Percentiles rank a stretch among this genome's conserved stretches.
Conservation (phyloP, 768 basidiomycete genomes). For the Lyophyllum decastes region DNA sequence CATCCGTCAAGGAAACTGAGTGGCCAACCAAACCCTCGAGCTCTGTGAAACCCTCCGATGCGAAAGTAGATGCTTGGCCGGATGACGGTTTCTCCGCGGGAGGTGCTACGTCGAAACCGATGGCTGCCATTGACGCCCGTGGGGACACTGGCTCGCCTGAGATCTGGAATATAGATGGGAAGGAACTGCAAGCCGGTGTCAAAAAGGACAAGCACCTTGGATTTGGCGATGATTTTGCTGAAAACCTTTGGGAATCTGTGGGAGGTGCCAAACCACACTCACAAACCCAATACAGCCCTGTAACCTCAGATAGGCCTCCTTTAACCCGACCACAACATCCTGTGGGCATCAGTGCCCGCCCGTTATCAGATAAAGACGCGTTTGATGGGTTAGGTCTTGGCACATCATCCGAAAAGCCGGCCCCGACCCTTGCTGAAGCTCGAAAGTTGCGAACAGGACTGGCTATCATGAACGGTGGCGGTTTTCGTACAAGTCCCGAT, state of each 20-base stretch:
- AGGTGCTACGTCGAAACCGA: constrained; percentile 52
- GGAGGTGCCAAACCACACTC: constrained; percentile 30
- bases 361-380: constrained; percentile 57
- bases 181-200: constrained; percentile 15
- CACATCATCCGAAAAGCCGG: constrained; percentile 41
- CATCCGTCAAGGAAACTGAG: constrained; percentile 11
- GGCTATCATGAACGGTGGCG: constrained; percentile 47
- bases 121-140: constrained; percentile 23
- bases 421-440: constrained; percentile 76
- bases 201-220: constrained; percentile 31
- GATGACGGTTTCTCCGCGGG: constrained; percentile 38
- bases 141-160: constrained; percentile 28
- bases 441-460: constrained; percentile 71
- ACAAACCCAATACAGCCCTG: constrained; percentile 14
- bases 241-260: constrained; percentile 56
- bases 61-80: constrained; percentile 31
- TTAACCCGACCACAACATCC: constrained; percentile 5
- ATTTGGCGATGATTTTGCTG: constrained; percentile 72
- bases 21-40: neutral
- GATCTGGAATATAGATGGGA: constrained; percentile 39
- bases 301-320: constrained; percentile 15
- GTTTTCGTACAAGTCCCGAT: constrained; percentile 30
- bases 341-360: constrained; percentile 11
- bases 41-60: constrained; percentile 3
- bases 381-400: constrained; percentile 73